Evolutionary conservation across 164 flowering plant species (phyloP), one percentile per base, ranked within the genome.

Genomic region (Vitis riparia): DNA sequence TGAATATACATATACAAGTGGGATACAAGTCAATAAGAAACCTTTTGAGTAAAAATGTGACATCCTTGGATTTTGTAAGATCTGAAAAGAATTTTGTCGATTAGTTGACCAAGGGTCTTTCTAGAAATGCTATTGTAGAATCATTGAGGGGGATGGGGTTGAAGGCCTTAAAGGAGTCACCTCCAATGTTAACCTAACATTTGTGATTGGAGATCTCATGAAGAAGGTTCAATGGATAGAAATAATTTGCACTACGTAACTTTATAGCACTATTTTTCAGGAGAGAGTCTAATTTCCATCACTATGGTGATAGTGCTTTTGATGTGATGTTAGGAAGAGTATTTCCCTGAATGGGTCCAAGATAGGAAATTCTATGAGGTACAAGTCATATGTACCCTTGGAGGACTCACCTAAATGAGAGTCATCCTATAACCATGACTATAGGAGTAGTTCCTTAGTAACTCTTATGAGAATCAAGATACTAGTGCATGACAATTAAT

Each of bases 321-420:
- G 23, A 37, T 37, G 65, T 62, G 65, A 62, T 12, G 16, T 16
- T 62, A 47, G 32, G 65, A 50, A 30, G 9, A 50, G 10, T 23
- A n/a, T 62, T 37, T 3, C 65, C 16, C 65, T 62, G 2, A 62
- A 62, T 62, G 8, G 32, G 51, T 15, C 27, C 19, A 3, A 62
- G 48, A 50, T n/a, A 32, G 1, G 19, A 44, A 62, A 9, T 50
- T 19, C 53, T 17, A 13, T 14, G 11, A 14, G 19, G 29, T 51
- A 47, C 2, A 9, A 11, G 23, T 37, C 44, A 37, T 29, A 64
- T 30, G 3, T 4, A 10, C 17, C 67, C 67, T 49, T 64, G 19
- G 67, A 19, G 67, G 55, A 50, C 15, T 64, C 16, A 49, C 67
- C 56, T 64, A 64, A 16, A 30, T 64, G 55, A 23, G 67, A 64